Percentiles rank a stretch among this genome's conserved stretches.
These are phyloP conservation scores for Colletotrichum falcatum DNA, from an alignment of 2,329 filamentous ascomycete species.

Conservation along the genomic window DNA sequence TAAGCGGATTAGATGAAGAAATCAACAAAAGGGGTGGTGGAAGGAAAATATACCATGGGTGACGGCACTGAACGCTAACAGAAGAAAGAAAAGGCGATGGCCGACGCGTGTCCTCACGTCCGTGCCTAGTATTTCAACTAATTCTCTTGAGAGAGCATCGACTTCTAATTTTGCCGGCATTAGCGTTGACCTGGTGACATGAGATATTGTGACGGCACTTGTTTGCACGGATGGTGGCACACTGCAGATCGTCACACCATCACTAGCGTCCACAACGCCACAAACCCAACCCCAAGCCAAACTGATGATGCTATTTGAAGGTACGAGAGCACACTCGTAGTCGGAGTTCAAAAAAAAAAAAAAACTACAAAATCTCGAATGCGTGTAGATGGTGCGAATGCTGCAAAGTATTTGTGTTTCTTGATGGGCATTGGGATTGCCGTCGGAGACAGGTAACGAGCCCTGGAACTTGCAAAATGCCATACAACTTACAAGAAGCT, in stretches of 20 bases:
- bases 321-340: background rate
- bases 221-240: background rate
- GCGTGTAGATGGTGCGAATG: background rate
- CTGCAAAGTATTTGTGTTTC: background rate
- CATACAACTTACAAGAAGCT: conserved; percentile 9
- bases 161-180: background rate
- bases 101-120: background rate
- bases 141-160: conserved; percentile 1
- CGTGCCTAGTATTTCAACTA: conserved; percentile 10
- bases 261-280: background rate
- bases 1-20: background rate
- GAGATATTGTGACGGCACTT: background rate
- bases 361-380: background rate
- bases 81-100: background rate
- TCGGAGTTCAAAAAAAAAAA: no score
- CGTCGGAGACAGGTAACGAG: background rate
- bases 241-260: background rate
- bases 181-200: background rate
- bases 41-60: background rate
- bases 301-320: background rate
- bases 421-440: background rate
- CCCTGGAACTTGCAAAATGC: conserved; percentile 3
- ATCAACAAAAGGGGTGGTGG: background rate
- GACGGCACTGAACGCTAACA: background rate
- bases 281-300: background rate